Percentiles rank a stretch among this genome's conserved stretches.
Evolutionary conservation across 306 rosid species (phyloP).

Genomic region (Citrullus colocynthis): DNA sequence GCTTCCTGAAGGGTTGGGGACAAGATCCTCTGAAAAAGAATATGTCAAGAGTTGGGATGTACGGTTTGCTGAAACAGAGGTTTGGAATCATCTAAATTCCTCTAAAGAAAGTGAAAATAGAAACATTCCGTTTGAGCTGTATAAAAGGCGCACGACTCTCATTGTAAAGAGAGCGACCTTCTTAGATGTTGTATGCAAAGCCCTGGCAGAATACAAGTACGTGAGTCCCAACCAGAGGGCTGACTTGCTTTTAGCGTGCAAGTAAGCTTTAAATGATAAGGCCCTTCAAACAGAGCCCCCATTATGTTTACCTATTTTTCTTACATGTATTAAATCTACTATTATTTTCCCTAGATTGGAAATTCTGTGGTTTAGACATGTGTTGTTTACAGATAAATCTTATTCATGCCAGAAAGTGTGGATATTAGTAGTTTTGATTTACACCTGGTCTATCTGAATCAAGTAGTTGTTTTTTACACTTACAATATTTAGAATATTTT

Average conservation of each 20-base stretch:
- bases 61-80: conserved; percentile 20
- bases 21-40: conserved; percentile 16
- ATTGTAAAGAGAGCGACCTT: conserved; percentile 47
- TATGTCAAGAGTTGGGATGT: conserved; percentile 5
- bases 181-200: conserved; percentile 65
- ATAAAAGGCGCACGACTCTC: conserved; percentile 68
- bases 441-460: background rate
- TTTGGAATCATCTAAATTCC: conserved; percentile 17
- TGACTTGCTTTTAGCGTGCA: conserved; percentile 80
- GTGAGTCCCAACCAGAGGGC: conserved; percentile 89
- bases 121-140: conserved; percentile 60
- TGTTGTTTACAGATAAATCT: background rate
- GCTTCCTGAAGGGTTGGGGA: conserved; percentile 27
- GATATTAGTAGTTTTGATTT: background rate
- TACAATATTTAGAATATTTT: background rate
- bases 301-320: background rate
- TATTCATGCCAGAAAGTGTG: background rate
- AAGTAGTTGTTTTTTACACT: background rate
- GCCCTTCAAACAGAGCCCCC: background rate
- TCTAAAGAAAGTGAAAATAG: conserved; percentile 25
- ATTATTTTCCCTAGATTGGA: background rate
- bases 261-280: conserved; percentile 22
- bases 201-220: conserved; percentile 78
- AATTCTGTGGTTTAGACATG: background rate
- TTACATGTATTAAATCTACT: background rate